Conservation (phyloP, 169 alveolate genomes). For the Cyclospora cayetanensis region DNA sequence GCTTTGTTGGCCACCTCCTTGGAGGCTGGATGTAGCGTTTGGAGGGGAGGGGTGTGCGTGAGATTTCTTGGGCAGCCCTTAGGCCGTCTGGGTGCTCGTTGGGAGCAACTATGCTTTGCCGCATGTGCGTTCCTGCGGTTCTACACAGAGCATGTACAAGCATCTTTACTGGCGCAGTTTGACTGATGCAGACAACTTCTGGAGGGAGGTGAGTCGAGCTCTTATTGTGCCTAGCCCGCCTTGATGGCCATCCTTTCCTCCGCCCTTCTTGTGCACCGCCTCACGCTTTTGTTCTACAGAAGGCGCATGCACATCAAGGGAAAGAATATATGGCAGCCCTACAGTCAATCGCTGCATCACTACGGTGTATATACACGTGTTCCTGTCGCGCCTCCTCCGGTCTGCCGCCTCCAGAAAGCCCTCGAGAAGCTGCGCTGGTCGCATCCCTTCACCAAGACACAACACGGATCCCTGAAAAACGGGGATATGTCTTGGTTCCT, state of each 20-base stretch:
- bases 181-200: constrained; percentile 69
- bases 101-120: background rate
- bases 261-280: background rate
- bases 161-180: constrained; percentile 70
- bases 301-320: background rate
- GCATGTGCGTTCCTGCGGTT: background rate
- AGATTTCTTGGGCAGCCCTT: background rate
- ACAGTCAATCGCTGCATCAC: no score
- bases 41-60: background rate
- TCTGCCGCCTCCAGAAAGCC: constrained; percentile 36
- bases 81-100: background rate
- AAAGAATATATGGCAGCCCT: background rate
- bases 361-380: background rate
- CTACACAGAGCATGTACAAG: constrained; percentile 68
- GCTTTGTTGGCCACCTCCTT: background rate
- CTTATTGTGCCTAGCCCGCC: no score
- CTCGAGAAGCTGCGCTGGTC: constrained; percentile 61
- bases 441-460: constrained; percentile 75
- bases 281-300: background rate
- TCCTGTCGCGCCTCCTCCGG: background rate
- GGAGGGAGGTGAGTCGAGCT: constrained; percentile 65
- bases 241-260: no score
- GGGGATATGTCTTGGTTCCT: constrained; percentile 88
- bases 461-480: constrained; percentile 76
- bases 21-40: background rate